These are phyloP conservation scores for Nicotiana sylvestris DNA, from an alignment of 257 asterid genomes.

Conservation along the genomic window DNA sequence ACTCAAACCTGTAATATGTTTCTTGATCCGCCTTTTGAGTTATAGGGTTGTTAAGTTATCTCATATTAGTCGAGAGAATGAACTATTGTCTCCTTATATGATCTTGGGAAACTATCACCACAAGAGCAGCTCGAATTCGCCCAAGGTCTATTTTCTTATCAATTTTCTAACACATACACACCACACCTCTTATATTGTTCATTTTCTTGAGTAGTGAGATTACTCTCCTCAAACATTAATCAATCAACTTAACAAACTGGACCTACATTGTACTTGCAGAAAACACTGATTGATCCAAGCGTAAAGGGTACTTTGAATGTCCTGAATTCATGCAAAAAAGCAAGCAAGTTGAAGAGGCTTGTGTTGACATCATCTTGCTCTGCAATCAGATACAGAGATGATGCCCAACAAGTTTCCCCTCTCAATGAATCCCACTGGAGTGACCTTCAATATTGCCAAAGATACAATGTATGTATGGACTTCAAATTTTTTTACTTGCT, in stretches of 20 bases:
- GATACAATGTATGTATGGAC: conserved; percentile 46
- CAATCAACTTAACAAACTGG: background rate
- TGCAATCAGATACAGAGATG: conserved; percentile 67
- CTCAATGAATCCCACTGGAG: conserved; percentile 96
- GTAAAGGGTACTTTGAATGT: conserved; percentile 82
- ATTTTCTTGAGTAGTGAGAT: background rate
- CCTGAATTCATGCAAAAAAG: conserved; percentile 69
- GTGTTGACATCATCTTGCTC: conserved; percentile 95
- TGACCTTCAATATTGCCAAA: conserved; percentile 65
- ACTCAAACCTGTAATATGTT: no score
- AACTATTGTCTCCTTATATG: background rate
- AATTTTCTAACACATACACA: background rate
- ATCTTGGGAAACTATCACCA: background rate
- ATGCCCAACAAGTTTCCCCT: conserved; percentile 50
- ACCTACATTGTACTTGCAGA: conserved; percentile 32
- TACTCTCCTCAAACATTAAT: background rate
- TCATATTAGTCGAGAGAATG: background rate
- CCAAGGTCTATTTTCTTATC: background rate
- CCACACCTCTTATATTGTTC: background rate
- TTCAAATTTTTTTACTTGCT: no score
- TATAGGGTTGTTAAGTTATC: no score
- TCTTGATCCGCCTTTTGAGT: no score
- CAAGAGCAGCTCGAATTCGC: background rate
- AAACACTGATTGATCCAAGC: conserved; percentile 70
- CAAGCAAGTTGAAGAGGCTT: conserved; percentile 60